Percentiles rank a stretch among this genome's conserved stretches.
These are phyloP conservation scores for Dichotomopilus funicola DNA, from an alignment of 2,329 filamentous ascomycete species.

Conservation along the genomic window DNA sequence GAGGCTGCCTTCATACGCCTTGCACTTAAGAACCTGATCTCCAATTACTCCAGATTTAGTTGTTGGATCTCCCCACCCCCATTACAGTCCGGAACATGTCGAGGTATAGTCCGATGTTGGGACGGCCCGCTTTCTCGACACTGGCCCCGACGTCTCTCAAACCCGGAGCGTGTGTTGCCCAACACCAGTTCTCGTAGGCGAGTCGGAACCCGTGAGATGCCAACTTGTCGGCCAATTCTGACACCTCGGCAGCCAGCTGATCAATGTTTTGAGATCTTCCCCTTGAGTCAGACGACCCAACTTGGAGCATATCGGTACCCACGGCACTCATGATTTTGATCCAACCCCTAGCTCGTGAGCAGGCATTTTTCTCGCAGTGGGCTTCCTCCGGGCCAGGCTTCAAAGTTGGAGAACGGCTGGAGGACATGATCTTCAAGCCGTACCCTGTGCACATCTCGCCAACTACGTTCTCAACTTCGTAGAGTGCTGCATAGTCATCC, in stretches of 20 bases:
- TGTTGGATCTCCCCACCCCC: conserved; percentile 66
- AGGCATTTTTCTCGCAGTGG: conserved; percentile 55
- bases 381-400: conserved; percentile 60
- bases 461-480: conserved; percentile 48
- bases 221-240: conserved; percentile 56
- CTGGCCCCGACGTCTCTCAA: conserved; percentile 69
- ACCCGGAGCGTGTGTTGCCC: conserved; percentile 61
- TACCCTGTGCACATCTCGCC: conserved; percentile 47
- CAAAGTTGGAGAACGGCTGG: conserved; percentile 71
- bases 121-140: conserved; percentile 52
- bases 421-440: conserved; percentile 60
- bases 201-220: conserved; percentile 51
- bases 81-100: conserved; percentile 73
- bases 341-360: conserved; percentile 59
- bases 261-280: conserved; percentile 45
- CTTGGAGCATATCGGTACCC: conserved; percentile 65
- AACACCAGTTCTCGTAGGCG: conserved; percentile 80
- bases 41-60: conserved; percentile 55
- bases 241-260: conserved; percentile 54
- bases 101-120: conserved; percentile 67
- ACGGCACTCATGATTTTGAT: conserved; percentile 63
- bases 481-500: conserved; percentile 54
- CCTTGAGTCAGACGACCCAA: conserved; percentile 56
- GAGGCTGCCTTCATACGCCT: conserved; percentile 48
- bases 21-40: conserved; percentile 31